A percentile compares a stretch with the other conserved stretches of the same genome.
phyloP scores from a whole-genome alignment of 176 grass and related monocot species.

The Ensete ventricosum region DNA sequence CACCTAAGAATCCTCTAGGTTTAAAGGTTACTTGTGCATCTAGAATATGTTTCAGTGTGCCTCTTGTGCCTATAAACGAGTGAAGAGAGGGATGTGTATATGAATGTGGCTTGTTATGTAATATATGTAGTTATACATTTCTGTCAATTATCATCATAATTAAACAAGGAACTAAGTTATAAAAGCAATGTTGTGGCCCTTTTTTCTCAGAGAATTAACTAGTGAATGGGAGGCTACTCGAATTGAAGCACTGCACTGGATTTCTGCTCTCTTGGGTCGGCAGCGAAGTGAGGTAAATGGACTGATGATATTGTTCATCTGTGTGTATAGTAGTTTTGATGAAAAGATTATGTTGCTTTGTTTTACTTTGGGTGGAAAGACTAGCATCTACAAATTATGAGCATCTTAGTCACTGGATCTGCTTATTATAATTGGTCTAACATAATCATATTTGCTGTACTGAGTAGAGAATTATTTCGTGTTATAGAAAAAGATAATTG shows the following conservation, averaged over 20 bases:
- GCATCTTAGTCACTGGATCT: too few relatives aligned
- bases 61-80: neutral
- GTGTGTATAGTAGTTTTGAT: neutral
- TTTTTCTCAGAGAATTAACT: slow-evolving; percentile 71
- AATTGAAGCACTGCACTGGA: slow-evolving; percentile 90
- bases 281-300: slow-evolving; percentile 63
- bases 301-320: slow-evolving; percentile 3
- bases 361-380: neutral
- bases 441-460: too few relatives aligned
- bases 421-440: too few relatives aligned
- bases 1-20: neutral
- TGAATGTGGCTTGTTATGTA: neutral
- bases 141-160: neutral
- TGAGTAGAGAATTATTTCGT: too few relatives aligned
- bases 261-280: slow-evolving; percentile 55
- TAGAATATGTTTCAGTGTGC: neutral
- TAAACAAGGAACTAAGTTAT: neutral
- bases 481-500: too few relatives aligned
- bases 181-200: neutral
- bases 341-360: neutral
- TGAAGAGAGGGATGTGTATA: neutral
- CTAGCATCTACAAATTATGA: too few relatives aligned
- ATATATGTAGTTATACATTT: neutral
- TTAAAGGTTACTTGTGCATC: neutral
- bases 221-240: slow-evolving; percentile 82